Conservation (phyloP, 208 protist genomes). For the Leishmania mexicana region DNA sequence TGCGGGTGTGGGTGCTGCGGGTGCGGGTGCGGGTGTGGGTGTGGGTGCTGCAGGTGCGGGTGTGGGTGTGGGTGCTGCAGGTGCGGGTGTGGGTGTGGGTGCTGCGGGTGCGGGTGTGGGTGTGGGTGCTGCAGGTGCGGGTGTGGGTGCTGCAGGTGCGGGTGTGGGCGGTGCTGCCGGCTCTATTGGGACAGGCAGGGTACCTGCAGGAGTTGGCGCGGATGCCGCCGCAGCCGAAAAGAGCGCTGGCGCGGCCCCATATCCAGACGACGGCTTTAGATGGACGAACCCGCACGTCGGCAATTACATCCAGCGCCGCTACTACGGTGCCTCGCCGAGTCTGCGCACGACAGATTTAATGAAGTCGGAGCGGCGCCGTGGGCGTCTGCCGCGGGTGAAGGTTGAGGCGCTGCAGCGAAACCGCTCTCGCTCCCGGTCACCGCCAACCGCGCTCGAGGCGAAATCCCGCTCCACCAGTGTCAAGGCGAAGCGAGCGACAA, state of each 20-base stretch:
- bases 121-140: not conserved
- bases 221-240: not conserved
- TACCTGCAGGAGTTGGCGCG: not conserved
- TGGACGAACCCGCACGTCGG: constrained; percentile 90
- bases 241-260: not conserved
- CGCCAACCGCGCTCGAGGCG: not conserved
- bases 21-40: not conserved
- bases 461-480: constrained; percentile 10
- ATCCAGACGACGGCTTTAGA: constrained; percentile 25
- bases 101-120: not conserved
- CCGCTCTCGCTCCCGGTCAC: constrained; percentile 15
- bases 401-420: constrained; percentile 44
- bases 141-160: not conserved
- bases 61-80: not conserved
- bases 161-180: not conserved
- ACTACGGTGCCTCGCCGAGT: constrained; percentile 84
- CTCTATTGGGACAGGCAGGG: not conserved
- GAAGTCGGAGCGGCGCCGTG: constrained; percentile 37
- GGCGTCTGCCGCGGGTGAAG: constrained; percentile 58
- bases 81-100: not conserved
- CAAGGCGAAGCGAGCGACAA: not conserved
- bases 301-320: constrained; percentile 88
- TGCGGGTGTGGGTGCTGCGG: not conserved
- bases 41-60: not conserved
- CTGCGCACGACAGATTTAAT: constrained; percentile 76